A percentile compares a stretch with the other conserved stretches of the same genome.
phyloP scores from a whole-genome alignment of 768 basidiomycete genomes.

The Phylloporus arenicola region DNA sequence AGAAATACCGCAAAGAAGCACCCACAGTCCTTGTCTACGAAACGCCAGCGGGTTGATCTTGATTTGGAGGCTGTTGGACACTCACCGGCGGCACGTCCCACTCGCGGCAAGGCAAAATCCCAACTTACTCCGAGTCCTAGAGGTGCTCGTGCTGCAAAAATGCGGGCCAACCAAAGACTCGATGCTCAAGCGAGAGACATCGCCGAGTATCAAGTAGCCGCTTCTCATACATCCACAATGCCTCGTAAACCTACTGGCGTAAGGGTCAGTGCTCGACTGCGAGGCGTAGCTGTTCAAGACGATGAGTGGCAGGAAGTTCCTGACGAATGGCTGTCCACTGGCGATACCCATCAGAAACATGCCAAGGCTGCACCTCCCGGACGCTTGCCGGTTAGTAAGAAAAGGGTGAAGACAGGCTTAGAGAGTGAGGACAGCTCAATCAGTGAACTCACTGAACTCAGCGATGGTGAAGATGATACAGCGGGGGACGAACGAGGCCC shows the following conservation, averaged over 20 bases:
- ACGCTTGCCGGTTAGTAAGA: conserved; percentile 8
- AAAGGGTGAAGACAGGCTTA: conserved; percentile 44
- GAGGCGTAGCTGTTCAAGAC: conserved; percentile 48
- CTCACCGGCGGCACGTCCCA: conserved; percentile 7
- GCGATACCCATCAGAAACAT: conserved; percentile 14
- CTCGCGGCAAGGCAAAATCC: conserved; percentile 12
- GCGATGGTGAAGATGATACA: conserved; percentile 38
- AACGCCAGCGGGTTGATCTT: conserved; percentile 24
- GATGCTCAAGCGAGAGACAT: conserved; percentile 66
- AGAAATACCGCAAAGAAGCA: conserved; percentile 18
- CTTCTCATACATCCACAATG: conserved; percentile 14
- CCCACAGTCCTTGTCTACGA: conserved; percentile 12
- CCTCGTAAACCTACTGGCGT: conserved; percentile 45
- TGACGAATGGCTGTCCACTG: conserved; percentile 53
- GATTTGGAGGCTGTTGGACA: background rate
- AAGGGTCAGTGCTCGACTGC: conserved; percentile 59
- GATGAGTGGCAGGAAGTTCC: conserved; percentile 77
- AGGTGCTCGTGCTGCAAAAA: conserved; percentile 61
- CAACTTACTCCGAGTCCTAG: conserved; percentile 32
- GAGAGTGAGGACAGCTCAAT: conserved; percentile 58
- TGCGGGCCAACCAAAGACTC: conserved; percentile 63
- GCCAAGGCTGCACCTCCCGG: conserved; percentile 9
- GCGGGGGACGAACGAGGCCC: conserved; percentile 13
- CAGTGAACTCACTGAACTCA: conserved; percentile 74
- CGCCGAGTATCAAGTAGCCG: conserved; percentile 44